A percentile compares a stretch with the other conserved stretches of the same genome.
Conservation (phyloP, 176 grass and related monocot genomes). For the Typha latifolia region DNA sequence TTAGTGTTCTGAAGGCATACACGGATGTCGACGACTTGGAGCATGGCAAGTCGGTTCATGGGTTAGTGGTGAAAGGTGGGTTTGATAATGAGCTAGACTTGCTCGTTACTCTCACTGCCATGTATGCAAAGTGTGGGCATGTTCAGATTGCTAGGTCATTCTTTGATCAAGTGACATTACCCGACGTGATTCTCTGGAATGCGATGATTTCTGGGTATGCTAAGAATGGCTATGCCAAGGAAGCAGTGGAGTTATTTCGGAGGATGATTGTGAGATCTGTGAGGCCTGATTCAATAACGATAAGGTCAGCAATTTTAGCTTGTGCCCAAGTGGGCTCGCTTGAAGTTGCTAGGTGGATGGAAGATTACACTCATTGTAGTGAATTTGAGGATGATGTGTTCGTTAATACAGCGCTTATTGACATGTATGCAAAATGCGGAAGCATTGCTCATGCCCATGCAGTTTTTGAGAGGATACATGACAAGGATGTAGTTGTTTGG, state of each 20-base stretch:
- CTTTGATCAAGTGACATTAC: constrained; percentile 28
- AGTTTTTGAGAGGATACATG: constrained; percentile 35
- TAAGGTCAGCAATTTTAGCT: constrained; percentile 48
- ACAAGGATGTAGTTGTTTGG: constrained; percentile 60
- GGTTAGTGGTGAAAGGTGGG: constrained; percentile 42
- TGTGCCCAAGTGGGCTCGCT: constrained; percentile 50
- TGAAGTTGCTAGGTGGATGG: constrained; percentile 42
- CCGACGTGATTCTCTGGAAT: constrained; percentile 53
- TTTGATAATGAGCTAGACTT: constrained; percentile 45
- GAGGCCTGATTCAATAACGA: constrained; percentile 38
- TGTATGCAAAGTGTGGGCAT: constrained; percentile 59
- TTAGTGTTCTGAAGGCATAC: constrained; percentile 51
- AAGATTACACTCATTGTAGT: constrained; percentile 27
- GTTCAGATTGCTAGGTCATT: constrained; percentile 26
- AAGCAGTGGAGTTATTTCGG: constrained; percentile 51
- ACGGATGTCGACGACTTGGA: constrained; percentile 40
- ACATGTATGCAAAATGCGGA: constrained; percentile 63
- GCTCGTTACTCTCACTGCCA: constrained; percentile 36
- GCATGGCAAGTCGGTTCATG: constrained; percentile 29
- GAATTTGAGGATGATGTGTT: constrained; percentile 44
- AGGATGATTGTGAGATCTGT: constrained; percentile 34
- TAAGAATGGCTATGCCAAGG: constrained; percentile 46
- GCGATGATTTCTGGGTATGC: constrained; percentile 74
- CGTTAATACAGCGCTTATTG: constrained; percentile 58
- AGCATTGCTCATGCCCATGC: constrained; percentile 28